Evolutionary conservation across 768 basidiomycete species (phyloP), one percentile per base, ranked within the genome.

Genomic region (Macrolepiota dolichaula): DNA sequence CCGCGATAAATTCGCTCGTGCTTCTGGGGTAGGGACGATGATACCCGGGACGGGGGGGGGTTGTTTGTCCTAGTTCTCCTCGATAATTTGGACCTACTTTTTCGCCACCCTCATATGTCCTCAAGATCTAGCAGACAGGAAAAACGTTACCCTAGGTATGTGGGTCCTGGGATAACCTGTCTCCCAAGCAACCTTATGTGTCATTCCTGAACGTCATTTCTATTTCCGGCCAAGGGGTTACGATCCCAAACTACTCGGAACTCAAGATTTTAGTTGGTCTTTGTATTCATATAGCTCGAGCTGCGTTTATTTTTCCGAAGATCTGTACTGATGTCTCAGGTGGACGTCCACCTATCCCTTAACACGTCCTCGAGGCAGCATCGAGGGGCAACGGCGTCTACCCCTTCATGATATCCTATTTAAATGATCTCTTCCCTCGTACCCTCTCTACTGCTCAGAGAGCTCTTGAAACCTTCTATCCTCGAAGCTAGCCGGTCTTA

Each of bases 371-470:
- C 60, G 42, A 63, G 38, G 52, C 29, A 58, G 44, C 55, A 47
- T 59, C 56, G 60, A 64, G 63, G 63, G 50, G 17, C 3, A 42
- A 52, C 40, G 29, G 56, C 49, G 32, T 59, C 51, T 59, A 61
- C 25, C n/a, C n/a, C 44, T 51, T 50, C 49, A 25, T 51, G 35
- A 51, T 27, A 19, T 17, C 13, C 52, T 55, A 61, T 61, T 37
- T 55, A 61, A 61, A 37, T 10, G 44, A 24, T n/a, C 25, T 29
- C 19, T 38, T 11, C 10, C 29, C 19, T 19, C 32, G 50, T n/a
- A 4, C 49, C 35, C 50, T 38, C 56, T 9, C 59, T 47, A 19
- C 37, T 19, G 36, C 52, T 22, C 22, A 19, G 37, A 38, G 13
- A 24, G 24, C 47, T 27, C 19, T 24, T 32, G 29, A 22, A 15